A percentile compares a stretch with the other conserved stretches of the same genome.
Evolutionary conservation across 2,329 filamentous ascomycete species (phyloP).

Genomic region (Hypoxylon sp.): DNA sequence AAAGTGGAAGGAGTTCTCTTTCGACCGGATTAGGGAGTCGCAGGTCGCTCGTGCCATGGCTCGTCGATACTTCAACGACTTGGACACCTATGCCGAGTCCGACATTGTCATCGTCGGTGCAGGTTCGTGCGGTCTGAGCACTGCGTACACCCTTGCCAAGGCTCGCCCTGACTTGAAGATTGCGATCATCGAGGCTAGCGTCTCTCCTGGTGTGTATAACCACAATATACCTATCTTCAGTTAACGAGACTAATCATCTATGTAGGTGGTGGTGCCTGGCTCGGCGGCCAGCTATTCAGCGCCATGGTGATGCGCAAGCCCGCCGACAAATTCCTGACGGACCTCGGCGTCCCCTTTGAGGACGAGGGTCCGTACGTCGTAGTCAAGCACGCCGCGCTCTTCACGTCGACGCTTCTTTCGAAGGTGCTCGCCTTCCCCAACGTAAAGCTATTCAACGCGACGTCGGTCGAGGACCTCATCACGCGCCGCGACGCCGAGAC

Average conservation of each 20-base stretch:
- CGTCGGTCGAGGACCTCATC: conserved; percentile 91
- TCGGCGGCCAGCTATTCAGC: conserved; percentile 92
- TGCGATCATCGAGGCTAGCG: conserved; percentile 88
- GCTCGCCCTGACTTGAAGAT: conserved; percentile 91
- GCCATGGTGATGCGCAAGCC: conserved; percentile 97
- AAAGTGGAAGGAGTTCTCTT: conserved; percentile 85
- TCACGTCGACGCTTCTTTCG: conserved; percentile 87
- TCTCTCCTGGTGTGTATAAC: conserved; percentile 71
- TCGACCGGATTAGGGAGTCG: conserved; percentile 88
- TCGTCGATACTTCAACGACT: conserved; percentile 89
- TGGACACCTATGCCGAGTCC: conserved; percentile 89
- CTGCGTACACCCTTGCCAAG: conserved; percentile 86
- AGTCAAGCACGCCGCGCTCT: conserved; percentile 92
- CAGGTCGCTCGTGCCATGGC: conserved; percentile 96
- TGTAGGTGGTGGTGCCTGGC: conserved; percentile 85
- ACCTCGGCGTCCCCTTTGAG: conserved; percentile 86
- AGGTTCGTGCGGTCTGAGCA: conserved; percentile 86
- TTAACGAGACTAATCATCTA: conserved; percentile 39
- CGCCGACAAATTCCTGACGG: conserved; percentile 83
- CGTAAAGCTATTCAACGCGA: conserved; percentile 96
- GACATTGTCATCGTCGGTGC: conserved; percentile 95
- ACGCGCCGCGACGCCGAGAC: conserved; percentile 73
- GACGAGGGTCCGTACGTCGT: conserved; percentile 91
- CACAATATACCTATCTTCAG: not conserved
- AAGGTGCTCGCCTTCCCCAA: conserved; percentile 88